phyloP scores from a whole-genome alignment of 768 basidiomycete genomes.

The Pseudohyphozyma bogoriensis region DNA sequence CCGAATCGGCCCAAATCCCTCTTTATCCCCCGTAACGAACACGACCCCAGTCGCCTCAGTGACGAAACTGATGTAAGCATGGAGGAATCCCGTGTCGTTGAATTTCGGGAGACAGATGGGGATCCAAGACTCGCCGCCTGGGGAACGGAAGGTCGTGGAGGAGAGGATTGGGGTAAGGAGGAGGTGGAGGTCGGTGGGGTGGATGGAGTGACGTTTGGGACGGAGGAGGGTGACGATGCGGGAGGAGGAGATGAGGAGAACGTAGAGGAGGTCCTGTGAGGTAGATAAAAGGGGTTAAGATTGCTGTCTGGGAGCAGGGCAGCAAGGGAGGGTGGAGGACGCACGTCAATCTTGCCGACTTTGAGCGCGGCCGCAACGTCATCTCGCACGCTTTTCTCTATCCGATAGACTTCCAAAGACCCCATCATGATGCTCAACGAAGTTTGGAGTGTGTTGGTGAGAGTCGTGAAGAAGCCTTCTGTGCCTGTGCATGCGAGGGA shows the following conservation, averaged over 20 bases:
- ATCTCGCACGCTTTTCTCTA: not conserved
- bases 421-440: slow-evolving; percentile 42
- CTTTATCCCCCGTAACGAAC: slow-evolving; percentile 60
- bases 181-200: slow-evolving; percentile 56
- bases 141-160: slow-evolving; percentile 52
- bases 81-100: slow-evolving; percentile 77
- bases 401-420: slow-evolving; percentile 15
- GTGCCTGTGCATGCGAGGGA: no score
- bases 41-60: not conserved
- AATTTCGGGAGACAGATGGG: slow-evolving; percentile 94
- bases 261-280: slow-evolving; percentile 49
- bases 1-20: slow-evolving; percentile 67
- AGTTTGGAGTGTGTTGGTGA: slow-evolving; percentile 64
- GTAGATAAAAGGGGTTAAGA: no score
- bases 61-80: slow-evolving; percentile 60
- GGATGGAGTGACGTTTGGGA: slow-evolving; percentile 87
- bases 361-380: slow-evolving; percentile 8
- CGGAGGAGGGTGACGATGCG: slow-evolving; percentile 76
- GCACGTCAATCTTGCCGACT: slow-evolving; percentile 3
- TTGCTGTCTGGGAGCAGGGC: not conserved
- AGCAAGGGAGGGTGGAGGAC: not conserved
- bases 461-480: slow-evolving; percentile 41
- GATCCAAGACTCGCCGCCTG: slow-evolving; percentile 72
- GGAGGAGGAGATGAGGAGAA: slow-evolving; percentile 68
- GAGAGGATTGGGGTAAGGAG: slow-evolving; percentile 83